Evolutionary conservation across 192 early-diverging fungal genomes (phyloP), one percentile per base, ranked within the genome.

Genomic region (Coemansia sp.): DNA sequence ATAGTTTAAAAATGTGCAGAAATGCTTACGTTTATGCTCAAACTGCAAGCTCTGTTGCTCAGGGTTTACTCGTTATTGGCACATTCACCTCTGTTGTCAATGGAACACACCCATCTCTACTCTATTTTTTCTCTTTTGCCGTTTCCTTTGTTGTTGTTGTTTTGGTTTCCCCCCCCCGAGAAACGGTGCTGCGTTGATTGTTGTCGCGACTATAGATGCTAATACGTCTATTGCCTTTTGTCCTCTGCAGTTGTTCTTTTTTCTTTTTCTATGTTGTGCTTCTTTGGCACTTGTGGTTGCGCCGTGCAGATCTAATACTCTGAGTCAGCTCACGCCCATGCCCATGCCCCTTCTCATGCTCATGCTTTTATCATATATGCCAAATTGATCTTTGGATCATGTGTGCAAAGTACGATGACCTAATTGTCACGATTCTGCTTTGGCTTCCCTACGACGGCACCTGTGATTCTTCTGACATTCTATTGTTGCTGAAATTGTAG

Each of bases 401-500:
- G 13, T 45, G 42, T 13, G 4, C 4, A 45, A 45, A 45, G 42
- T 45, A 45, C 13, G 42, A 8, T 13, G 42, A 12, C 26, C 51
- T 54, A 26, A 54, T 54, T 54, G 51, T 54, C 26, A 18, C 26
- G 51, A 22, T 54, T 54, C 51, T 54, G 51, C 7, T 54, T 54
- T 13, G 4, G 6, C 21, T 2, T 54, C 3, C 3, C 26, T 26
- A 26, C 26, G 26, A 26, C 26, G 26, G 26, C 26, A 26, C 26
- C 3, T n/a, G 15, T n/a, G 16, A 49, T 49, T 2, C 47, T 21
- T 18, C 51, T 22, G 51, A 22, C 21, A 9, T 8, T 21, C 11
- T 54, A 8, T 22, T 21, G 21, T 8, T 45, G 42, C 13, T 45
- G 1, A 51, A 26, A 21, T 4, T 76, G 73, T 76, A 82, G 79